Base-by-base conservation (phyloP, 2,329 filamentous ascomycete genomes). In the Monosporascus sp. region DNA sequence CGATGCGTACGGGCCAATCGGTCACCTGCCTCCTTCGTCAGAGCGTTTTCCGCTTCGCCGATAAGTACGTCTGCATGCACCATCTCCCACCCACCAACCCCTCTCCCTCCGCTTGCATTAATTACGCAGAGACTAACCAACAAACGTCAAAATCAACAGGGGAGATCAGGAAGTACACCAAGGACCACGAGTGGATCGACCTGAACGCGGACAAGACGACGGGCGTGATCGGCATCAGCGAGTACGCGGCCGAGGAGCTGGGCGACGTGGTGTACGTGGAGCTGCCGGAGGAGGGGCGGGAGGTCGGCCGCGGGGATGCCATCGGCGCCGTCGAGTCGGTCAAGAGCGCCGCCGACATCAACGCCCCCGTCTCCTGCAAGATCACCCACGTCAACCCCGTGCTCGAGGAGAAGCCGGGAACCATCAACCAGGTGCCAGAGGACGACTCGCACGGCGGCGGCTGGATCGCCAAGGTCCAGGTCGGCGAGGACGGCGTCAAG, bases 121-220 rank as follows among this genome's bases (percentile, higher is more conserved):
- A 11, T 9, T 31, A 31, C 8, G 45, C 40, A n/a, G 27, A 14
- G 37, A 27, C 41, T 57, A 45, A 52, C 46, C 9, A 27, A 26
- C 7, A 6, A 9, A 22, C 20, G 4, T 7, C 24, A 3, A 3
- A 38, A 38, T n/a, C n/a, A 31, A 56, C 59, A 89, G 86, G 75
- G 66, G 76, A 79, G 52, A 76, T 82, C 60, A 93, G 94, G 76
- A 90, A 87, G 72, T 99, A 96, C 80, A 97, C 94, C 61, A 88
- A 92, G 72, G 93, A 97, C 70, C 94, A 99, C 80, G 94, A 99
- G 79, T 99, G 94, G 94, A 86, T 99, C 71, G 91, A 97, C 74
- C 77, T 96, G 56, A 87, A 86, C 53, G 84, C 84, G 50, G 89
- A 95, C 74, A 85, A 87, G 71, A 93, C 89, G 73, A 87, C 86